A percentile compares a stretch with the other conserved stretches of the same genome.
Conservation (phyloP, 78 protist species). For the Chrysochromulina parva region DNA sequence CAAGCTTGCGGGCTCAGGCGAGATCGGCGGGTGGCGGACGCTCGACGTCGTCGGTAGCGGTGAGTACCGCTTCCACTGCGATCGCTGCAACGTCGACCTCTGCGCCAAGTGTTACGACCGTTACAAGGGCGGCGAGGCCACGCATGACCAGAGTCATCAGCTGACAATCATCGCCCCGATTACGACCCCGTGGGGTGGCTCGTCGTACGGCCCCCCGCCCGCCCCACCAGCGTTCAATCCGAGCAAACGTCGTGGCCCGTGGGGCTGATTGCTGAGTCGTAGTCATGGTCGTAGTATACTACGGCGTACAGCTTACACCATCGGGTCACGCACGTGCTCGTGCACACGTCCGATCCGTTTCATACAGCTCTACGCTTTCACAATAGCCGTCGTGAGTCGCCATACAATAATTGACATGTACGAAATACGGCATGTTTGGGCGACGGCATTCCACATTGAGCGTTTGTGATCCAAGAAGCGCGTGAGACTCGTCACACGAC, state of each 20-base stretch:
- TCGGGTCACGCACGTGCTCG: too few species aligned
- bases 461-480: too few species aligned
- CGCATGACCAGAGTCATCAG: not conserved
- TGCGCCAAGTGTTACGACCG: not conserved
- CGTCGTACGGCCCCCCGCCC: not conserved
- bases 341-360: too few species aligned
- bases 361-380: too few species aligned
- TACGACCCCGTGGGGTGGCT: not conserved
- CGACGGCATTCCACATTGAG: too few species aligned
- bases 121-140: not conserved
- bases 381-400: too few species aligned
- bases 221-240: not conserved
- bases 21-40: not conserved
- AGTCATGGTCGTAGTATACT: too few species aligned
- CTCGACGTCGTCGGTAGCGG: not conserved
- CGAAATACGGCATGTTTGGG: too few species aligned
- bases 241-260: not conserved
- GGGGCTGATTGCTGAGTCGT: not conserved
- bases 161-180: not conserved
- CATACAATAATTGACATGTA: too few species aligned
- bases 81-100: not conserved
- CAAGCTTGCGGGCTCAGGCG: not conserved
- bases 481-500: too few species aligned
- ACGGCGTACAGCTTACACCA: too few species aligned
- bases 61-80: slow-evolving; percentile 20